phyloP scores from a whole-genome alignment of 768 basidiomycete genomes.

The Kwoniella sp. region DNA sequence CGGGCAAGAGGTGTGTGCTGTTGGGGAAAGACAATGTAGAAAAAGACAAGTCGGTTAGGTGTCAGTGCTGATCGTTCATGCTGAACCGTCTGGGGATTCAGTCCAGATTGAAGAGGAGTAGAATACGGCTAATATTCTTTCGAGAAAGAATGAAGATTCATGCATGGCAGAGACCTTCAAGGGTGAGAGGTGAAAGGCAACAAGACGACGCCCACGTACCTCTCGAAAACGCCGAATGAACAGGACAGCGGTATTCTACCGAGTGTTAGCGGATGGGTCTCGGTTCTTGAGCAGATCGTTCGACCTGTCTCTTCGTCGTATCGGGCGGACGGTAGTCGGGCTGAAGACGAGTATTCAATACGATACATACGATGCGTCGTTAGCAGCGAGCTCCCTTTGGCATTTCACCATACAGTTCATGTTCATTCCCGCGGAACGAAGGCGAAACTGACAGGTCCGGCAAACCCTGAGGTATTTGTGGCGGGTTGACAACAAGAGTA shows the following conservation, averaged over 20 bases:
- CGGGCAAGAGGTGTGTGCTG: slow-evolving; percentile 69
- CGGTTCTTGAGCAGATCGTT: slow-evolving; percentile 64
- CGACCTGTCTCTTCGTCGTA: slow-evolving; percentile 70
- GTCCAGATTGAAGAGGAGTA: too few relatives aligned
- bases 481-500: not conserved
- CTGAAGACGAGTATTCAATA: too few relatives aligned
- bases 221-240: slow-evolving; percentile 79
- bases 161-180: too few relatives aligned
- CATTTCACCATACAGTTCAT: too few relatives aligned
- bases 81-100: too few relatives aligned
- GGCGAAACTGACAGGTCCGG: too few relatives aligned
- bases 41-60: too few relatives aligned
- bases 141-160: too few relatives aligned
- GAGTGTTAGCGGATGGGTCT: slow-evolving; percentile 40
- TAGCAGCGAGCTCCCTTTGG: too few relatives aligned
- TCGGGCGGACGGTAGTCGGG: slow-evolving; percentile 69
- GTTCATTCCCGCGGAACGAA: not conserved
- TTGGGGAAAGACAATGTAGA: not conserved
- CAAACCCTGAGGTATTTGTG: too few relatives aligned
- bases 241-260: slow-evolving; percentile 59
- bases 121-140: too few relatives aligned
- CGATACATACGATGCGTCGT: not conserved
- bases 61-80: too few relatives aligned
- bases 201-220: slow-evolving; percentile 57
- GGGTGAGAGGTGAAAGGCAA: not conserved